Base-by-base conservation (phyloP, 495 filamentous ascomycete genomes). In the Barbatosphaeria neglecta region DNA sequence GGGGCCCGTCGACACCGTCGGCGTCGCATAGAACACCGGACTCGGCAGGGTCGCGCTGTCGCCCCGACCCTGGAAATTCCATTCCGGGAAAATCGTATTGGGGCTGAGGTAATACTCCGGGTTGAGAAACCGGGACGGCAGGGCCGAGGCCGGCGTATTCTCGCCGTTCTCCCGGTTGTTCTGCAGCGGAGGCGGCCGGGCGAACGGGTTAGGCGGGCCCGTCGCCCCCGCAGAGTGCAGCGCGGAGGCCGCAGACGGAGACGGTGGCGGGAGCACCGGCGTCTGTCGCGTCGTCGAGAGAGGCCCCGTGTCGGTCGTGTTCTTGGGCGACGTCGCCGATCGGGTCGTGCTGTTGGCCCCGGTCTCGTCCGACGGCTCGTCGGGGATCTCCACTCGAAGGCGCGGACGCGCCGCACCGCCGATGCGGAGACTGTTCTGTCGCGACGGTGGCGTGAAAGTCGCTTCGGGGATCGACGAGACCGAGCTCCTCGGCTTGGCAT, bases 131-230 rank as follows among this genome's bases (percentile, higher is more conserved):
- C 90, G 78, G 41, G 86, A 92, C 2, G 92, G 92, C 7, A 98
- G 72, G 3, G 92, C 90, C n/a, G 90, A 96, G n/a, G 95, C 90
- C 0, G 92, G 92, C 4, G 92, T 97, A 54, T n/a, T n/a, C n/a
- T 96, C 89, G 49, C 89, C 90, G 51, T 86, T 83, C 59, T 84
- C 86, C 44, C 68, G 76, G 45, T 70, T 80, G 50, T 75, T 80
- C 35, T 77, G 60, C 59, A 80, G 62, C 4, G 85, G 83, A 33
- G 71, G 70, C 4, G 89, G 92, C 37, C 90, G 76, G 2, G 93
- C 92, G 61, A 97, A 98, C 3, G 92, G 92, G 66, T 98, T 98
- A 5, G 87, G 86, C 18, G 92, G 92, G 0, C 92, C 92, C 45
- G 82, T 82, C 5, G 93, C 93, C 13, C 93, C 93, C 3, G 92